These are phyloP conservation scores for Borovskyia barvae DNA, from an alignment of 208 protist species.

Conservation along the genomic window DNA sequence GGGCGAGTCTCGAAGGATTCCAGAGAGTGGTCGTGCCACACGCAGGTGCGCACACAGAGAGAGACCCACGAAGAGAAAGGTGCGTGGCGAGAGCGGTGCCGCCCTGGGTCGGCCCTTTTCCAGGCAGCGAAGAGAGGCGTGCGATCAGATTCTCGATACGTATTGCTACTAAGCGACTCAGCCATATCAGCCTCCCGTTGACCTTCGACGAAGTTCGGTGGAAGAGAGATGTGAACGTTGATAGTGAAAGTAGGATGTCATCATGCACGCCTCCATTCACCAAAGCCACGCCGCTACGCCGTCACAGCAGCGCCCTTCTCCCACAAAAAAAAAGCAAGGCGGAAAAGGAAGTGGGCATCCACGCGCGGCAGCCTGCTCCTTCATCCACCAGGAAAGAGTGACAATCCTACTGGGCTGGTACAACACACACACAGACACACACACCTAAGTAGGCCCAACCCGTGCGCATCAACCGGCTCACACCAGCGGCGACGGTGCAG, in stretches of 20 bases:
- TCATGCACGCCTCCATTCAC: neutral
- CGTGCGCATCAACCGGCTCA: no score
- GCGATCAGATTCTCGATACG: conserved; percentile 55
- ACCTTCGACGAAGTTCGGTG: neutral
- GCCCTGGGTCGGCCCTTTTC: no score
- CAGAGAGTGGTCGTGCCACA: conserved; percentile 39
- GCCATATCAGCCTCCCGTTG: neutral
- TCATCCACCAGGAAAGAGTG: no score
- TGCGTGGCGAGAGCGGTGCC: no score
- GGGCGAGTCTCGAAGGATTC: conserved; percentile 16
- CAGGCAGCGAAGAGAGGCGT: no score
- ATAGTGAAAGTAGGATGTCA: conserved; percentile 9
- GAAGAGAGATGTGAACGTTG: neutral
- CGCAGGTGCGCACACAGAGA: no score
- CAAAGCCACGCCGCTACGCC: no score
- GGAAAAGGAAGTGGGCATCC: no score
- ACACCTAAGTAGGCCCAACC: neutral
- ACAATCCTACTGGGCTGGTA: neutral
- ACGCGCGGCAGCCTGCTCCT: neutral
- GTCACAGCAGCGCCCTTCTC: no score
- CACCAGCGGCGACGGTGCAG: no score
- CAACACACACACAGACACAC: neutral
- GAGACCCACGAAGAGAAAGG: no score
- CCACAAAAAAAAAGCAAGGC: no score
- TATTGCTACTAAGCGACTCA: conserved; percentile 37